Evolutionary conservation across 805 yeast species (phyloP), one percentile per base, ranked within the genome.

Genomic region (Pichia manshurica): DNA sequence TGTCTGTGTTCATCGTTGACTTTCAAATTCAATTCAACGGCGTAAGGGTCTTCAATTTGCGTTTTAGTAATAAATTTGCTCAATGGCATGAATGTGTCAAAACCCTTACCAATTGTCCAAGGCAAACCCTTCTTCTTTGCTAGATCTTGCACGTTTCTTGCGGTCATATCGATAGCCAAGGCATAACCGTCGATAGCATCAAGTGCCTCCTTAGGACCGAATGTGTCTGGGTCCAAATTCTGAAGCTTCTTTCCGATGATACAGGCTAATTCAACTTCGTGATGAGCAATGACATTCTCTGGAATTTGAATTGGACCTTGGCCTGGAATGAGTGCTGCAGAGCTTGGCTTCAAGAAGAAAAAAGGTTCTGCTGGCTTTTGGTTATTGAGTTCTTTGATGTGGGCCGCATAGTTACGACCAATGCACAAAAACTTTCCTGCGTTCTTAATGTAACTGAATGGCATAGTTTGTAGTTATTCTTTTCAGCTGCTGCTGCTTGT

Each of bases 361-460:
- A 93, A 91, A 3, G 99, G 99, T 60, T 82, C 87, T 32, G 73
- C 70, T 2, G 99, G 98, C 19, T 77, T 74, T 21, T 78, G 66
- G 62, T 90, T 93, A 72, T 87, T 84, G 49, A 93, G 72, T 65
- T 93, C 99, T 53, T 84, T 78, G 62, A 89, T 87, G 60, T 93
- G 99, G 19, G 96, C 97, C n/a, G 88, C 95, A 63, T 89, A 93
- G 67, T 93, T 93, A 58, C 99, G 83, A 39, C 99, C 99, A 55
- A 93, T 91, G 66, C 99, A 93, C 16, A 93, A 77, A 60, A 91
- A 78, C 68, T 93, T 93, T 33, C 82, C 75, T 2, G 87, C 89
- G 17, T 69, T 59, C 48, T 77, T 79, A 37, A 82, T 68, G 62
- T 83, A 85, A 19, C 50, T 51, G 58, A 60, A 71, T 32, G 77